Evolutionary conservation across 352 stramenopile species (phyloP), one percentile per base, ranked within the genome.

Genomic region (Globisporangium lucens): DNA sequence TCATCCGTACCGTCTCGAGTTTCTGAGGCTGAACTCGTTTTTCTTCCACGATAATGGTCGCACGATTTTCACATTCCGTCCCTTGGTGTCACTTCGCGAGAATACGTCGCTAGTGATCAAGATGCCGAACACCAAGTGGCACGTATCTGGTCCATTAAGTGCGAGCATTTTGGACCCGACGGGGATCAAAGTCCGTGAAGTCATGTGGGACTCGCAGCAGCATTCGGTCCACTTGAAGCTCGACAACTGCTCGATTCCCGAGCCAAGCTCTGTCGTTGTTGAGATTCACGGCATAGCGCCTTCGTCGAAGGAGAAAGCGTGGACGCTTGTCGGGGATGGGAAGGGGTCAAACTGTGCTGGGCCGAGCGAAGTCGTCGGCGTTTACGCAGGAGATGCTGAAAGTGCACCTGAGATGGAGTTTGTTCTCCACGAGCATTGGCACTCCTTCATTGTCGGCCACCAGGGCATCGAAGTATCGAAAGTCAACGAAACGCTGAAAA

Each of bases 351-450:
- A 66, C 4, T 82, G 73, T 58, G 78, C 78, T 20, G 80, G 80
- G 2, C 78, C 77, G 20, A 72, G 78, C 43, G 80, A 87, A 67
- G 63, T 89, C 17, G 71, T 76, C 2, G 70, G 65, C 17, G 36
- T 83, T 10, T 67, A 76, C 13, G n/a, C 60, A 0, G 77, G 71
- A 1, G 65, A 73, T 58, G 53, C 30, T 7, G 12, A 12, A 6
- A 72, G 55, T 5, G 36, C 75, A 7, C 70, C 76, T 0, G 74
- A 79, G 30, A 72, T 87, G 56, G 66, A 77, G 52, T 72, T 89
- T 55, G 72, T 78, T 29, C 69, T 87, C 0, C 74, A 87, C 35
- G 77, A 89, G 8, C 75, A 87, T 38, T 87, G 78, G 80, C 73
- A 86, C 24, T 85, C 76, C 8, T 86, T 84, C 49, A 56, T 89